Conservation (phyloP, 2,329 filamentous ascomycete species). For the Penicillium crustosum region DNA sequence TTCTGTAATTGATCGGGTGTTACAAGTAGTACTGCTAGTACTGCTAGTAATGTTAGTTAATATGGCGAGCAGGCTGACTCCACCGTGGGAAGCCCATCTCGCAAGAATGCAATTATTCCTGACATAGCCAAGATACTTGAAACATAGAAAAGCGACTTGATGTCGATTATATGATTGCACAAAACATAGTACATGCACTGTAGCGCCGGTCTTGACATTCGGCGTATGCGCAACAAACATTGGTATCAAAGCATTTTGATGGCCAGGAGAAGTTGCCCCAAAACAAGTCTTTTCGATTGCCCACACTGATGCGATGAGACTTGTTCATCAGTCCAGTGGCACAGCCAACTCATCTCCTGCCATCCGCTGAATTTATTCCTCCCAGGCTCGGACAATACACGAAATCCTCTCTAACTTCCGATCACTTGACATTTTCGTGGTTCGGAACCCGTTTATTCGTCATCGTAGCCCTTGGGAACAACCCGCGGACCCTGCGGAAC, state of each 20-base stretch:
- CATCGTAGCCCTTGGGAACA: constrained; percentile 50
- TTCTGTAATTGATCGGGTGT: neutral
- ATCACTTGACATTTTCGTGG: constrained; percentile 9
- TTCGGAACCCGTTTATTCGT: constrained; percentile 33
- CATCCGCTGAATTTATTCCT: constrained; percentile 9
- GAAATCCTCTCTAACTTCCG: constrained; percentile 7
- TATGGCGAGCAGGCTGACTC: neutral
- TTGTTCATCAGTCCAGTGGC: constrained; percentile 6
- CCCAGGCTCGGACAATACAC: constrained; percentile 7
- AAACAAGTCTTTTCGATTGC: constrained; percentile 4
- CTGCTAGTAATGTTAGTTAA: too few species aligned
- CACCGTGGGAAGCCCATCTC: neutral
- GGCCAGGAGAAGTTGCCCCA: constrained; percentile 7
- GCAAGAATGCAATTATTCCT: neutral
- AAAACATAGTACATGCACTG: constrained; percentile 30
- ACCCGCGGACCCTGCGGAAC: constrained; percentile 49
- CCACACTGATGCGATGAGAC: constrained; percentile 3
- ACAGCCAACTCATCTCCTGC: constrained; percentile 8
- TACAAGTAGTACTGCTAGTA: neutral
- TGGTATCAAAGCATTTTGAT: constrained; percentile 28
- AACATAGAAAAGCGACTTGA: constrained; percentile 21
- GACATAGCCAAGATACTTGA: neutral
- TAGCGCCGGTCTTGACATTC: constrained; percentile 19
- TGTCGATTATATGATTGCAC: constrained; percentile 25
- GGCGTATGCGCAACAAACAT: constrained; percentile 22